Evolutionary conservation across 176 grass and related monocot genomes (phyloP), one percentile per base, ranked within the genome.

Genomic region (Themeda triandra): DNA sequence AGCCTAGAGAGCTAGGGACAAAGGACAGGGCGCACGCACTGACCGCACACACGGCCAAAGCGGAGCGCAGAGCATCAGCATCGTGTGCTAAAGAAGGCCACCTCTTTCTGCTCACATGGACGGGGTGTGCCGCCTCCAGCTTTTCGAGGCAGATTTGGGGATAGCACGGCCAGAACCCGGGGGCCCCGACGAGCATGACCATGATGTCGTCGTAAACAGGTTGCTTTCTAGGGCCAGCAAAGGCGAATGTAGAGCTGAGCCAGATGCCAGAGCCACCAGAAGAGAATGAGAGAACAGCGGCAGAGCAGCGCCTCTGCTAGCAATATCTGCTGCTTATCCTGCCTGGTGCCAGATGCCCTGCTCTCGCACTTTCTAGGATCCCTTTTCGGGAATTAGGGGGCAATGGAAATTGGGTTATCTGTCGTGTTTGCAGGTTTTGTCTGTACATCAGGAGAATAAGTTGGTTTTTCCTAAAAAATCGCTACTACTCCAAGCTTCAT

Each of bases 1-100:
- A 13, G 65, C 31, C 31, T 71, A 73, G 71, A 13, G 88, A 56
- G 79, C 73, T 82, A 78, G 54, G 72, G 88, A 82, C 68, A 69
- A 68, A 67, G 84, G 63, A 32, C 79, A 75, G 25, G 73, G 58
- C 79, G 39, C 51, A 44, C 79, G 66, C 79, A 49, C 78, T 66
- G 78, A 80, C 78, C 40, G 37, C 63, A 66, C 79, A 46, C 80
- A 78, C 80, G 79, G 23, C 67, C 84, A 90, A 87, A 90, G 84
- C 32, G 79, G 79, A 10, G 74, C 46, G 10, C 76, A 66, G 79
- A 87, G 88, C 80, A 90, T 90, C 88, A 79, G 88, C 88, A 90
- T 90, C 88, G 88, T 87, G 49, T 83, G 88, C 83, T 90, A 90
- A 90, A 90, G 88, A 73, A 69, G 79, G 40, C 67, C 25, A 51